These are phyloP conservation scores for Furcasterigmium sp. DNA, from an alignment of 2,329 filamentous ascomycete genomes.

Conservation along the genomic window DNA sequence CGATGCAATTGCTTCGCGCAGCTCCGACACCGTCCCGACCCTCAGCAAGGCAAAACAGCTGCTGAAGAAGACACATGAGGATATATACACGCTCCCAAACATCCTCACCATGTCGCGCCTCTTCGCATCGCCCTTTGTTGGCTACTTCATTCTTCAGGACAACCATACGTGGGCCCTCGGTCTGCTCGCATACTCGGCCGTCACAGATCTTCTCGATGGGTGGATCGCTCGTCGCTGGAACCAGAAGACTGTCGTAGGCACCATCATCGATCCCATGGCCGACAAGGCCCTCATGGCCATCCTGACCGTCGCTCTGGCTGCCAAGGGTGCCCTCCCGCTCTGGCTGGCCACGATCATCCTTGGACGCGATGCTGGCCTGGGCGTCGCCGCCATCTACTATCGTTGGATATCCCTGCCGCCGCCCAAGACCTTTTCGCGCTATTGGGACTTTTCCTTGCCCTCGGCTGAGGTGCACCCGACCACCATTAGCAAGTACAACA, in stretches of 20 bases:
- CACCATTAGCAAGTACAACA: conserved; percentile 87
- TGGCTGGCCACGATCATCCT: conserved; percentile 90
- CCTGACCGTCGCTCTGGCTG: conserved; percentile 76
- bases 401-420: conserved; percentile 90
- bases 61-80: conserved; percentile 53
- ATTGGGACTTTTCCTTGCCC: conserved; percentile 96
- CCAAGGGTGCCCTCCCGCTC: conserved; percentile 77
- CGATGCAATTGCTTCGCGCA: no score
- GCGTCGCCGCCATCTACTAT: conserved; percentile 85
- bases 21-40: background rate
- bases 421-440: conserved; percentile 85
- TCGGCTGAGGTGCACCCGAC: conserved; percentile 81
- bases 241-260: conserved; percentile 87
- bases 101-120: conserved; percentile 84
- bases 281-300: conserved; percentile 97
- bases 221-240: conserved; percentile 89
- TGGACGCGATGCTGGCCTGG: conserved; percentile 79
- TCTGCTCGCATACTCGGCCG: conserved; percentile 86
- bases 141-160: conserved; percentile 83
- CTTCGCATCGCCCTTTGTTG: conserved; percentile 74
- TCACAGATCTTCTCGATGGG: conserved; percentile 89
- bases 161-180: conserved; percentile 72
- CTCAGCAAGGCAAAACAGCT: background rate
- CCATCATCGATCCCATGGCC: conserved; percentile 92
- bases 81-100: conserved; percentile 97